Conservation (phyloP, 768 basidiomycete species). For the Candolleomyces aberdarensis region DNA sequence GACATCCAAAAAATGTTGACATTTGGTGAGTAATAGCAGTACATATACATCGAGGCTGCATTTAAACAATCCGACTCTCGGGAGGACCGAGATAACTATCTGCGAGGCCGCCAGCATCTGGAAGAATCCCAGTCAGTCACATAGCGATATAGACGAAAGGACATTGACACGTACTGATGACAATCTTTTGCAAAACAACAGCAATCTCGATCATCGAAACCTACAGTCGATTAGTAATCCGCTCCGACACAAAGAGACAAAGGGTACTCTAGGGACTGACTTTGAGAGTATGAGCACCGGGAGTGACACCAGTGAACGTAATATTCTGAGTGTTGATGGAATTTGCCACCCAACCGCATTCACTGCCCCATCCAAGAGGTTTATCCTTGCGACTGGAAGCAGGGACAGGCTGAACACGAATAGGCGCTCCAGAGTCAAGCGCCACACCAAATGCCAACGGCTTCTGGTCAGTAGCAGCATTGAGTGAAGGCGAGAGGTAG, state of each 20-base stretch:
- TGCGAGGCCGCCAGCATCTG: no score
- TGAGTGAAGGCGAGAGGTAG: slow-evolving; percentile 50
- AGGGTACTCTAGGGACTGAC: slow-evolving; percentile 21
- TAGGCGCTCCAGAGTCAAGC: slow-evolving; percentile 40
- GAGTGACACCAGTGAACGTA: slow-evolving; percentile 34
- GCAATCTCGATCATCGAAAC: slow-evolving; percentile 57
- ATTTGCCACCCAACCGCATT: slow-evolving; percentile 53
- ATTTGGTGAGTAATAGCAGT: not conserved
- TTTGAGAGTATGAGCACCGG: slow-evolving; percentile 61
- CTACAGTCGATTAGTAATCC: slow-evolving; percentile 18
- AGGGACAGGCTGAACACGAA: slow-evolving; percentile 42
- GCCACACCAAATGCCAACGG: slow-evolving; percentile 52
- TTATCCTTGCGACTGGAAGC: slow-evolving; percentile 43
- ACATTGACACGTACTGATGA: slow-evolving; percentile 41
- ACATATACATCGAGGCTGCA: no score
- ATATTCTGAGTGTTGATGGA: slow-evolving; percentile 40
- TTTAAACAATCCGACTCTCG: no score
- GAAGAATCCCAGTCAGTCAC: no score
- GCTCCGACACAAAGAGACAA: not conserved
- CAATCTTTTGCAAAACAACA: slow-evolving; percentile 59
- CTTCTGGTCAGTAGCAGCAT: slow-evolving; percentile 44
- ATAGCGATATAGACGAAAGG: not conserved
- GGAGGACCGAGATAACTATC: no score
- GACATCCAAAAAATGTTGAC: not conserved
- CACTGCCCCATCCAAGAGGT: slow-evolving; percentile 45